Conservation (phyloP, 2,329 filamentous ascomycete species). For the Proliferodiscus dingleyae region DNA sequence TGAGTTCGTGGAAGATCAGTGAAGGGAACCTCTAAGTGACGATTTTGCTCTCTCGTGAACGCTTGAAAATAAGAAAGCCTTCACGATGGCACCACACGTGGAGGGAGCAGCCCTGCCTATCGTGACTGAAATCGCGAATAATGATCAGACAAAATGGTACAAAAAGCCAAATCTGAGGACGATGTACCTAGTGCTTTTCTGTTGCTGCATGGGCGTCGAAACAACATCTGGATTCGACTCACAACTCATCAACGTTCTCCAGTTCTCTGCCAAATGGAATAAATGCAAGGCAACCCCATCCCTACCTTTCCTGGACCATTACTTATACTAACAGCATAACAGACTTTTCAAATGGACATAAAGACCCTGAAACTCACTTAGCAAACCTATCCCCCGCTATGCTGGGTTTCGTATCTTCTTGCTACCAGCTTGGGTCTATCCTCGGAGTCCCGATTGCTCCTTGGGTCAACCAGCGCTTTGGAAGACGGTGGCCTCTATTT, state of each 20-base stretch:
- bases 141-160: too few relatives aligned
- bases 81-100: too few relatives aligned
- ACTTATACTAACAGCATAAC: not conserved
- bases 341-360: not conserved
- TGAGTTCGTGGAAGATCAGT: too few relatives aligned
- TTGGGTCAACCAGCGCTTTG: slow-evolving; percentile 43
- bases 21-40: too few relatives aligned
- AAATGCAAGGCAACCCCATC: slow-evolving; percentile 12
- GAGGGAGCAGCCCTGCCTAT: too few relatives aligned
- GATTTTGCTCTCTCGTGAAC: too few relatives aligned
- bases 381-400: too few relatives aligned
- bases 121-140: too few relatives aligned
- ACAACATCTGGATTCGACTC: slow-evolving; percentile 49
- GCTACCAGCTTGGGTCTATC: slow-evolving; percentile 51
- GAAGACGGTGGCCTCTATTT: slow-evolving; percentile 48
- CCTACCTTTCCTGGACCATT: not conserved
- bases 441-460: slow-evolving; percentile 49
- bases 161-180: slow-evolving; percentile 32
- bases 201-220: slow-evolving; percentile 48
- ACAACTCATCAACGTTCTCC: slow-evolving; percentile 41
- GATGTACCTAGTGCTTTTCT: slow-evolving; percentile 36
- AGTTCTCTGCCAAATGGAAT: slow-evolving; percentile 31
- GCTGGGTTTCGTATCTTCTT: slow-evolving; percentile 48
- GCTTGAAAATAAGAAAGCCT: too few relatives aligned
- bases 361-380: too few relatives aligned